Conservation (phyloP, 768 basidiomycete genomes). For the Cystobasidium tubakii region DNA sequence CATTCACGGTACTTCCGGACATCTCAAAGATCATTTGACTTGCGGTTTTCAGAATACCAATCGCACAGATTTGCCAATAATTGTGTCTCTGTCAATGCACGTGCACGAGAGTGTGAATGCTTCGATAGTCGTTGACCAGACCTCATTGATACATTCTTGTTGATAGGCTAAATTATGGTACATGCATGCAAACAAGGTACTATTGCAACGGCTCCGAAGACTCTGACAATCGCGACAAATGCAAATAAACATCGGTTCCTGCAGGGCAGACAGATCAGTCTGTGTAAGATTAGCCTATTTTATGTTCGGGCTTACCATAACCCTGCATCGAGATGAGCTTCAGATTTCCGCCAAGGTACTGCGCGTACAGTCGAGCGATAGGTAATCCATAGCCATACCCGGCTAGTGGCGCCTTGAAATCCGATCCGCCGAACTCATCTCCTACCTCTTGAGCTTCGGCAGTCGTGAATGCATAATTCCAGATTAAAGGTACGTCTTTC, state of each 20-base stretch:
- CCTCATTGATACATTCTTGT: too few species aligned
- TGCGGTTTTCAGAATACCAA: too few species aligned
- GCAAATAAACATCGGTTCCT: slow-evolving; percentile 32
- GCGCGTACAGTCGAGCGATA: slow-evolving; percentile 83
- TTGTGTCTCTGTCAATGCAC: too few species aligned
- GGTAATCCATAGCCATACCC: slow-evolving; percentile 81
- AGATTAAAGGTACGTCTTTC: slow-evolving; percentile 80
- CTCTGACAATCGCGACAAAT: slow-evolving; percentile 36
- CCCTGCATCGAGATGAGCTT: slow-evolving; percentile 96
- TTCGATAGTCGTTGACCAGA: too few species aligned
- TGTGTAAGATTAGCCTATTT: neutral
- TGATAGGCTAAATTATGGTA: neutral
- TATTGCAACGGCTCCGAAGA: slow-evolving; percentile 35
- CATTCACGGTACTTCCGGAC: too few species aligned
- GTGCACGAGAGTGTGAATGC: too few species aligned
- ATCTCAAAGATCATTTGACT: too few species aligned
- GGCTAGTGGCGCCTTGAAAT: slow-evolving; percentile 97
- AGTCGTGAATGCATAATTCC: slow-evolving; percentile 75
- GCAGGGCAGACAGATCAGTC: neutral
- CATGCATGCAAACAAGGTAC: neutral
- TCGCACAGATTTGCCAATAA: too few species aligned
- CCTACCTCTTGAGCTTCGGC: slow-evolving; percentile 45
- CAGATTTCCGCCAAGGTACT: slow-evolving; percentile 82
- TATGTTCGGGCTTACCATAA: slow-evolving; percentile 37
- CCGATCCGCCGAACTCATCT: slow-evolving; percentile 55